Base-by-base conservation (phyloP, 306 rosid species). In the Lablab purpureus region DNA sequence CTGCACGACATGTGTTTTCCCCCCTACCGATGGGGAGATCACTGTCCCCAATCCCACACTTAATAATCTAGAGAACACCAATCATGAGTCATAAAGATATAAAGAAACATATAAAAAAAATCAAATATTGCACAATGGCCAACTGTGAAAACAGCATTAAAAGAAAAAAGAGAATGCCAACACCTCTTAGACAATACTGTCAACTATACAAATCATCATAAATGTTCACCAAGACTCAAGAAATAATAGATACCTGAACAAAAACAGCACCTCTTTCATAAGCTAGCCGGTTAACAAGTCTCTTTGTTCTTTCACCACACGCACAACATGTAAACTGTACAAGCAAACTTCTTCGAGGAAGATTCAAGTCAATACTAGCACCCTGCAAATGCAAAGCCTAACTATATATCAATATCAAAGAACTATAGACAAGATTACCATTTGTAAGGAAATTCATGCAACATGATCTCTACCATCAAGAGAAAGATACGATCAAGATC, bases 281-380 rank as follows among this genome's bases (percentile, higher is more conserved):
- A 21, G 98, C 97, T 80, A 93, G 75, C 32, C 91, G 96, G 82
- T 89, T 91, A 10, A 91, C 82, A 10, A 96, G 91, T 83, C 91
- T 87, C 82, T 87, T n/a, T 32, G 98, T 92, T 84, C 92, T 95
- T 81, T 88, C 96, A 78, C 90, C 88, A 47, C 99, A 92, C 54
- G 51, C 84, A 73, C 87, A 27, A 82, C 98, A 93, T 18, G 98
- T 90, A 85, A 92, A 93, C 63, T 90, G 86, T 69, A 95, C 94
- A 49, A 86, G 90, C 87, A 95, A 87, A 66, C 94, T 90, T 88
- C 99, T 89, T 82, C 99, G 88, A 22, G 97, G 98, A 54, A 93
- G 90, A 79, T 75, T 76, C 55, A 89, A 79, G 71, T 93, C 88
- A 83, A 91, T 85, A 19, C 80, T 86, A 67, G 82, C 89, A 82